phyloP scores from a whole-genome alignment of 495 filamentous ascomycete species.

The Penicillium ochrochloron region DNA sequence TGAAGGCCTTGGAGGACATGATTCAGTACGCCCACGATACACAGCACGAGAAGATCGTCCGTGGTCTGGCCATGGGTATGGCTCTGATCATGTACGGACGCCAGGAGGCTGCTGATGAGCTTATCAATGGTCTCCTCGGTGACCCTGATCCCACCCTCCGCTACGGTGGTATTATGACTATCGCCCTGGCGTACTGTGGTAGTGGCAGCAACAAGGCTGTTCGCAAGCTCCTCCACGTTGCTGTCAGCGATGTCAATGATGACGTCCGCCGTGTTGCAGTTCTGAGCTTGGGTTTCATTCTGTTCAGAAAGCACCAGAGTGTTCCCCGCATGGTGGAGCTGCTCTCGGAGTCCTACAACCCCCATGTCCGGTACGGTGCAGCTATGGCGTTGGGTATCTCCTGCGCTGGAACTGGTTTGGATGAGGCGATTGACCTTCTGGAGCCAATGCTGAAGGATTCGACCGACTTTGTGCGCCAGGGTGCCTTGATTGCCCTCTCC shows the following conservation, averaged over 20 bases:
- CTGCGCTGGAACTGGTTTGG: conserved; percentile 93
- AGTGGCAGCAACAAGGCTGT: conserved; percentile 98
- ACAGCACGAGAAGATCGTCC: conserved; percentile 97
- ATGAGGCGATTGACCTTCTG: conserved; percentile 94
- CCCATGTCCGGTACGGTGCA: conserved; percentile 96
- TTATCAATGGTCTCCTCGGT: conserved; percentile 89
- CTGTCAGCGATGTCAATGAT: conserved; percentile 97
- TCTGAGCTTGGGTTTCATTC: conserved; percentile 96
- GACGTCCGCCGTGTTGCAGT: conserved; percentile 97
- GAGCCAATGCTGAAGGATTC: conserved; percentile 99
- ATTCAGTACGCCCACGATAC: conserved; percentile 97
- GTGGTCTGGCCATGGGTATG: conserved; percentile 94
- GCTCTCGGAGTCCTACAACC: conserved; percentile 97
- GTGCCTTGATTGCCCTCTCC: conserved; percentile 89
- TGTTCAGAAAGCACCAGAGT: conserved; percentile 96
- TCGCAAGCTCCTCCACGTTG: conserved; percentile 93
- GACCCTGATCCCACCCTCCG: conserved; percentile 92
- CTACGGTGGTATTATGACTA: conserved; percentile 99
- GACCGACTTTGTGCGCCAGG: conserved; percentile 97
- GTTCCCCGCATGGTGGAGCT: conserved; percentile 99
- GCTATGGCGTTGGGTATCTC: conserved; percentile 99
- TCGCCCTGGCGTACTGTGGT: conserved; percentile 95
- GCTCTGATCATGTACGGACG: conserved; percentile 97
- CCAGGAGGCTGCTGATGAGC: conserved; percentile 91
- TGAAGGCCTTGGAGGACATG: conserved; percentile 90